Evolutionary conservation across 306 rosid species (phyloP).

Genomic region (Coriaria nepalensis): DNA sequence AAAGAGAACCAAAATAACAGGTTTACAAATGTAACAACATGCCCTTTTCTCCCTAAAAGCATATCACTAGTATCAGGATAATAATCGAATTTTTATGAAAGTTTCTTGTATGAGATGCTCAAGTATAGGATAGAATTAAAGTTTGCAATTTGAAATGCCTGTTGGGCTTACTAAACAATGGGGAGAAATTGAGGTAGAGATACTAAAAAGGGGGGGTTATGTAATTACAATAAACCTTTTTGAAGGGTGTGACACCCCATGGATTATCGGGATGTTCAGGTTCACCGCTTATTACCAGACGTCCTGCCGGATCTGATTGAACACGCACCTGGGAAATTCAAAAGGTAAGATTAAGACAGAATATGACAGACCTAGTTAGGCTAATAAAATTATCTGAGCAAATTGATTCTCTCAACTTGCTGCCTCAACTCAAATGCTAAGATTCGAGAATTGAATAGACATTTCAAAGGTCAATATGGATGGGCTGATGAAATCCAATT

Average conservation of each 20-base stretch:
- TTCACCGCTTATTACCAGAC: conserved; percentile 87
- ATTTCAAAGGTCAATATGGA: too few species aligned
- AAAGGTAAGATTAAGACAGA: neutral
- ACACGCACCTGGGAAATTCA: conserved; percentile 59
- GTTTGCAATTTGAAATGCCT: neutral
- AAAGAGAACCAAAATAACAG: conserved; percentile 3
- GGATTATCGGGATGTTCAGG: conserved; percentile 89
- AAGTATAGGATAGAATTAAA: too few species aligned
- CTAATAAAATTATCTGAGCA: too few species aligned
- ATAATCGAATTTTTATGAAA: too few species aligned
- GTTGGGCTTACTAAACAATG: neutral
- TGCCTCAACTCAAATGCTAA: too few species aligned
- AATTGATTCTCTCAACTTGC: too few species aligned
- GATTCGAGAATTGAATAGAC: neutral
- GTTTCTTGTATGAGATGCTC: too few species aligned
- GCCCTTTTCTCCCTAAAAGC: too few species aligned
- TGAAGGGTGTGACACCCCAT: conserved; percentile 98
- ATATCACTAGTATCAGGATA: neutral
- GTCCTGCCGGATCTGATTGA: conserved; percentile 94
- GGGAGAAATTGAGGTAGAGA: neutral
- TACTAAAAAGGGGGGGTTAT: too few species aligned
- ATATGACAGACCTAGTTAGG: neutral
- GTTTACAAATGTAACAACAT: too few species aligned
- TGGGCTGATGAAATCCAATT: too few species aligned
- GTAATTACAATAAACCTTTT: conserved; percentile 33